Evolutionary conservation across 2,329 filamentous ascomycete species (phyloP).

Genomic region (Bipolaris oryzae): DNA sequence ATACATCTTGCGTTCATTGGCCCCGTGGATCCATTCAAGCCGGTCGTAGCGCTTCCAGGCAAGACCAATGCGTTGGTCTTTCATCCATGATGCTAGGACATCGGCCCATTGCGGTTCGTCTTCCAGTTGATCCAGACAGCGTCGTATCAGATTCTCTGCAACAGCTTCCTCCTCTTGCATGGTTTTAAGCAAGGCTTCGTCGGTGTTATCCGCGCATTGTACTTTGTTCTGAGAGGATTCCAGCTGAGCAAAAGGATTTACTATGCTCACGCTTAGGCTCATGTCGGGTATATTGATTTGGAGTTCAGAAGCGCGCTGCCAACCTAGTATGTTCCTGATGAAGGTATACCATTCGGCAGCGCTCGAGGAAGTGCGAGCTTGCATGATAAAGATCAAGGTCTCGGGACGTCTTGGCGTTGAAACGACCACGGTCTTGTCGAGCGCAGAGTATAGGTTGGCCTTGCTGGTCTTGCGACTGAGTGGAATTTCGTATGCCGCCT

Average conservation of each 20-base stretch:
- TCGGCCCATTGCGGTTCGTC: constrained; percentile 64
- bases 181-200: constrained; percentile 53
- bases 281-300: constrained; percentile 69
- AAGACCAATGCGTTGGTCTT: constrained; percentile 65
- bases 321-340: constrained; percentile 64
- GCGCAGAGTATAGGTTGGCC: constrained; percentile 68
- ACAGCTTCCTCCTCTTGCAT: constrained; percentile 61
- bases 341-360: constrained; percentile 74
- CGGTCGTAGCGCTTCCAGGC: constrained; percentile 73
- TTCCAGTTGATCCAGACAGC: constrained; percentile 65
- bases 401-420: constrained; percentile 62
- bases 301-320: constrained; percentile 61
- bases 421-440: constrained; percentile 71
- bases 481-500: constrained; percentile 63
- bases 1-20: constrained; percentile 71
- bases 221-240: constrained; percentile 53
- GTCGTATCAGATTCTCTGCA: constrained; percentile 61
- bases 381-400: constrained; percentile 65
- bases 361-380: constrained; percentile 64
- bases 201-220: constrained; percentile 53
- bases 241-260: constrained; percentile 64
- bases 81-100: constrained; percentile 64
- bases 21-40: constrained; percentile 70
- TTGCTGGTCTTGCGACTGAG: constrained; percentile 60
- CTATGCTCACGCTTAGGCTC: constrained; percentile 62